phyloP scores from a whole-genome alignment of 257 asterid genomes.

The Plantago major region DNA sequence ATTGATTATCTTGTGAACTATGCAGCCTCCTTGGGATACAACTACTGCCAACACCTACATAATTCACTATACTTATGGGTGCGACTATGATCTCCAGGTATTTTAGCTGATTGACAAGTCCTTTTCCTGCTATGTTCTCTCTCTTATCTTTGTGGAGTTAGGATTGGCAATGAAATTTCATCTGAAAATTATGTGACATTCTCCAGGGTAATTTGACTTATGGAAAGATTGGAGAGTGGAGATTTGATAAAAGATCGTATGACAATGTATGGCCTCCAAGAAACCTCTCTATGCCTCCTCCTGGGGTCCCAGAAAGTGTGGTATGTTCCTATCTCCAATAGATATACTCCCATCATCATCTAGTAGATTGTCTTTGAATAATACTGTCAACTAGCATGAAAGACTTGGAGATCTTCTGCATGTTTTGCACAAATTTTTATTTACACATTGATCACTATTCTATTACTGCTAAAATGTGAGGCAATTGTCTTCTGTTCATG shows the following conservation, averaged over 20 bases:
- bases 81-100: conserved; percentile 89
- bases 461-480: background rate
- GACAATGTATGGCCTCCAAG: conserved; percentile 62
- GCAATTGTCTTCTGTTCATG: background rate
- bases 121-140: background rate
- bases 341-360: background rate
- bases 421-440: background rate
- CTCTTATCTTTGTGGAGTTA: background rate
- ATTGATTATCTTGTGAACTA: conserved; percentile 16
- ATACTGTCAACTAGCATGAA: too few relatives aligned
- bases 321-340: conserved; percentile 34
- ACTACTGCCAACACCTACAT: conserved; percentile 66
- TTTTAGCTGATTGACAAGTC: background rate
- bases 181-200: background rate
- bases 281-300: conserved; percentile 84
- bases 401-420: too few relatives aligned
- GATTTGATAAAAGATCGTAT: conserved; percentile 90
- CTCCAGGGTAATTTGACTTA: conserved; percentile 73
- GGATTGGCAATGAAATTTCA: background rate
- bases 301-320: conserved; percentile 95
- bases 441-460: background rate
- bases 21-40: conserved; percentile 96
- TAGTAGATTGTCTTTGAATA: too few relatives aligned
- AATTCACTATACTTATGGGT: conserved; percentile 92
- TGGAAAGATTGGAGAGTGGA: conserved; percentile 97